Conservation (phyloP, 192 early-diverging fungal genomes). For the Backusella westeae region DNA sequence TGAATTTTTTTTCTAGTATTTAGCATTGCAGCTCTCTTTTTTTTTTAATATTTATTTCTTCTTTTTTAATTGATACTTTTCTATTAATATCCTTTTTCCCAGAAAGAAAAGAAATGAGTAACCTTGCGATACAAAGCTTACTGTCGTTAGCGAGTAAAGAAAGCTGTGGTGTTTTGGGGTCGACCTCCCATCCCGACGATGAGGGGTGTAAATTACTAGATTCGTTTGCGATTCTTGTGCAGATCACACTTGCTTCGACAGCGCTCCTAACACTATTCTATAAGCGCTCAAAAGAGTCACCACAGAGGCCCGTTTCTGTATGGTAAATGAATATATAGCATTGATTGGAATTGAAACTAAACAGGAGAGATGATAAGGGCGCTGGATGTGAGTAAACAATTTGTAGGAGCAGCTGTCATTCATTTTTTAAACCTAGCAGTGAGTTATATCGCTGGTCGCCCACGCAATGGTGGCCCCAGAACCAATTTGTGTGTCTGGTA, state of each 20-base stretch:
- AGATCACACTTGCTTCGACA: conserved; percentile 61
- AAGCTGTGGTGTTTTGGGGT: not conserved
- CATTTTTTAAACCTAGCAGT: conserved; percentile 68
- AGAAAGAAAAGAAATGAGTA: not conserved
- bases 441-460: conserved; percentile 61
- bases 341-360: not conserved
- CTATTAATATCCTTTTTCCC: not conserved
- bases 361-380: conserved; percentile 39
- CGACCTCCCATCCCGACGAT: conserved; percentile 6
- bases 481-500: conserved; percentile 79
- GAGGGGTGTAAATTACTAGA: conserved; percentile 55
- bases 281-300: conserved; percentile 68
- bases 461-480: conserved; percentile 39
- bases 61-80: not conserved
- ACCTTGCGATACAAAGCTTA: not conserved
- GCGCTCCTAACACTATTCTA: conserved; percentile 68
- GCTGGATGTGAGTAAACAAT: conserved; percentile 77
- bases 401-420: conserved; percentile 66
- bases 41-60: not conserved
- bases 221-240: conserved; percentile 69
- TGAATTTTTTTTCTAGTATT: not conserved
- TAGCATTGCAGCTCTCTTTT: not conserved
- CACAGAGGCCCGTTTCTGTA: conserved; percentile 61
- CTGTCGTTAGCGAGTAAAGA: not conserved
- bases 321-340: conserved; percentile 45